Percentiles rank a stretch among this genome's conserved stretches.
These are phyloP conservation scores for Coemansia asiatica DNA, from an alignment of 192 early-diverging fungal species.

Conservation along the genomic window DNA sequence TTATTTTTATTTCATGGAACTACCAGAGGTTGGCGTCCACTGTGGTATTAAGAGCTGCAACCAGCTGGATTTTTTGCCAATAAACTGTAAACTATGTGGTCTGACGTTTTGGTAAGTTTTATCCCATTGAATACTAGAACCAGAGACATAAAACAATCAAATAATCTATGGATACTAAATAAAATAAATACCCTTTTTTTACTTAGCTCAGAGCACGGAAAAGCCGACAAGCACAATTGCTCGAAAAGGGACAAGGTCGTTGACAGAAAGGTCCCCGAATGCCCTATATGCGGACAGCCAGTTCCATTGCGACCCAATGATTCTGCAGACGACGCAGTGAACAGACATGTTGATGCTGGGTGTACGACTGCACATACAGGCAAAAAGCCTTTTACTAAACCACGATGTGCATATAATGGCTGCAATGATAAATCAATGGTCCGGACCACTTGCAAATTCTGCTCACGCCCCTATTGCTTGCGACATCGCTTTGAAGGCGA, in stretches of 20 bases:
- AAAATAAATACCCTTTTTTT: background rate
- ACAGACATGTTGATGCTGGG: slow-evolving; percentile 25
- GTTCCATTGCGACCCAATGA: slow-evolving; percentile 71
- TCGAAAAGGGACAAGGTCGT: slow-evolving; percentile 56
- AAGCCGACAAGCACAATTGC: slow-evolving; percentile 65
- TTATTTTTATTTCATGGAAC: slow-evolving; percentile 58
- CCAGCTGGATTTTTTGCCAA: slow-evolving; percentile 61
- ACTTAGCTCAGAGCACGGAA: slow-evolving; percentile 68
- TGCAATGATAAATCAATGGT: slow-evolving; percentile 71
- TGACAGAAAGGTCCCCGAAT: slow-evolving; percentile 68
- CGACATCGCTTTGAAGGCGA: slow-evolving; percentile 75
- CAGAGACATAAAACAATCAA: too few relatives aligned
- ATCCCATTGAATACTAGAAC: background rate
- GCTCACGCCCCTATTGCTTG: slow-evolving; percentile 69
- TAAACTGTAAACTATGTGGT: slow-evolving; percentile 53
- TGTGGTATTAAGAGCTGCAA: slow-evolving; percentile 62
- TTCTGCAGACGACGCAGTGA: slow-evolving; percentile 64
- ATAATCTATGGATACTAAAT: too few relatives aligned
- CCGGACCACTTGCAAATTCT: slow-evolving; percentile 65
- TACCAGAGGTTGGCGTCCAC: slow-evolving; percentile 68
- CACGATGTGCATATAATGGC: slow-evolving; percentile 59
- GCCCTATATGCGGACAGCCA: slow-evolving; percentile 73
- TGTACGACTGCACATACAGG: slow-evolving; percentile 20
- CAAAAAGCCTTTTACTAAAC: slow-evolving; percentile 45
- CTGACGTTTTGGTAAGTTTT: slow-evolving; percentile 55